phyloP scores from a whole-genome alignment of 148 eudicot genomes.

The Fagopyrum esculentum region DNA sequence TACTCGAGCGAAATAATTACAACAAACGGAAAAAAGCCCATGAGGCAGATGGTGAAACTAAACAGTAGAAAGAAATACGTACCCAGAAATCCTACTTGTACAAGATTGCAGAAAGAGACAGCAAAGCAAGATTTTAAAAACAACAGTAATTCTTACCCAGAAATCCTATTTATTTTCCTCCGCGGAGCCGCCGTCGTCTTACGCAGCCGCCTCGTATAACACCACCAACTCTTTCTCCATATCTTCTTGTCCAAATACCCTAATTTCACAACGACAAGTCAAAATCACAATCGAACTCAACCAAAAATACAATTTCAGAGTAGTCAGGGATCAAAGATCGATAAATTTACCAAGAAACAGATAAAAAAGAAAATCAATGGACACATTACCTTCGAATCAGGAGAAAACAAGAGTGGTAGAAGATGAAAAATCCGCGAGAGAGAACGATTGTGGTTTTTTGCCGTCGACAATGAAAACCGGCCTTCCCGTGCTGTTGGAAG shows the following conservation, averaged over 20 bases:
- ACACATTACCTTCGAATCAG: background rate
- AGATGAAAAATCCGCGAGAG: background rate
- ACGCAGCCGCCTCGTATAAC: constrained; percentile 49
- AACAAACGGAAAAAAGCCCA: too few species aligned
- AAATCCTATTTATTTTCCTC: too few species aligned
- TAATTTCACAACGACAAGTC: background rate
- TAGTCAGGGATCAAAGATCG: background rate
- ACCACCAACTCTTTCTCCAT: constrained; percentile 55
- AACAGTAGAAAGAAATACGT: too few species aligned
- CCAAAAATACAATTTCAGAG: background rate
- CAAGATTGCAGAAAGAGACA: too few species aligned
- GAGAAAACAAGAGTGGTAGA: background rate
- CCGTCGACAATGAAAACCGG: too few species aligned
- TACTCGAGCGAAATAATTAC: too few species aligned
- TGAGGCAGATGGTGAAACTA: too few species aligned
- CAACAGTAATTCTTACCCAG: too few species aligned
- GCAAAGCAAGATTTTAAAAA: too few species aligned
- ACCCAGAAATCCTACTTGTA: too few species aligned
- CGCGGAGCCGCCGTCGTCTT: constrained; percentile 21
- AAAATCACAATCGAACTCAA: background rate
- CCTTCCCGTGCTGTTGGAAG: too few species aligned
- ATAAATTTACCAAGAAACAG: background rate
- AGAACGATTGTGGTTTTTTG: background rate
- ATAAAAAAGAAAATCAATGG: background rate
- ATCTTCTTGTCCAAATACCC: constrained; percentile 3